Conservation (phyloP, 345 rosid species). For the Acer saccharum region DNA sequence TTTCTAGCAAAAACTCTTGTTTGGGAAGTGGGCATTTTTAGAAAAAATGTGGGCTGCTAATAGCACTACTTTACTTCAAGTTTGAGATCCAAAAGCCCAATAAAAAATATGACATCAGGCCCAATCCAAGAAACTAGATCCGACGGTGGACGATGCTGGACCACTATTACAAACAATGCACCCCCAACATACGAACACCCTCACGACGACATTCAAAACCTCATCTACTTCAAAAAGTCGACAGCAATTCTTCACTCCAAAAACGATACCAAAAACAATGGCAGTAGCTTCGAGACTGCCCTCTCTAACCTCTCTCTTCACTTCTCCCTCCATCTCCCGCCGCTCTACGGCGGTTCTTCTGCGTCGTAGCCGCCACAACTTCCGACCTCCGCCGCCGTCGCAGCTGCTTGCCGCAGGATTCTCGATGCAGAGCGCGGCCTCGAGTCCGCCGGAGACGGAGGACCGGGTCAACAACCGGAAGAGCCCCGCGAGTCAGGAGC, state of each 20-base stretch:
- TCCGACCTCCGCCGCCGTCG: constrained; percentile 22
- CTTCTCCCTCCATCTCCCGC: constrained; percentile 46
- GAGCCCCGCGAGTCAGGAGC: constrained; percentile 27
- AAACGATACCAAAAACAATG: constrained; percentile 35
- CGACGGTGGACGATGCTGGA: not conserved
- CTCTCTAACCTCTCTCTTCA: constrained; percentile 50
- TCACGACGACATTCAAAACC: constrained; percentile 7
- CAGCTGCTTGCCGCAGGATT: constrained; percentile 41
- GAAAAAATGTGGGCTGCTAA: too few relatives aligned
- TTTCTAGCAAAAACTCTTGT: too few relatives aligned
- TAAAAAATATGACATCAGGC: not conserved
- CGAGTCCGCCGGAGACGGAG: constrained; percentile 57
- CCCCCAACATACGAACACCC: not conserved
- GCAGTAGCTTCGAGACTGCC: constrained; percentile 68
- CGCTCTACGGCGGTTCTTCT: constrained; percentile 36
- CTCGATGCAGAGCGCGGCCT: constrained; percentile 54
- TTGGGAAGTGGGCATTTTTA: too few relatives aligned
- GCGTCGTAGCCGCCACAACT: constrained; percentile 30
- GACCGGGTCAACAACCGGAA: constrained; percentile 41
- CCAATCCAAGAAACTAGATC: not conserved
- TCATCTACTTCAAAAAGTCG: constrained; percentile 13
- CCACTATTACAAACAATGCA: not conserved
- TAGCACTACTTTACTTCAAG: not conserved
- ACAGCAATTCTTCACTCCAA: not conserved
- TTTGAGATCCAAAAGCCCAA: not conserved